Conservation (phyloP, 1,284 basidiomycete genomes). For the Trametes polyzona region DNA sequence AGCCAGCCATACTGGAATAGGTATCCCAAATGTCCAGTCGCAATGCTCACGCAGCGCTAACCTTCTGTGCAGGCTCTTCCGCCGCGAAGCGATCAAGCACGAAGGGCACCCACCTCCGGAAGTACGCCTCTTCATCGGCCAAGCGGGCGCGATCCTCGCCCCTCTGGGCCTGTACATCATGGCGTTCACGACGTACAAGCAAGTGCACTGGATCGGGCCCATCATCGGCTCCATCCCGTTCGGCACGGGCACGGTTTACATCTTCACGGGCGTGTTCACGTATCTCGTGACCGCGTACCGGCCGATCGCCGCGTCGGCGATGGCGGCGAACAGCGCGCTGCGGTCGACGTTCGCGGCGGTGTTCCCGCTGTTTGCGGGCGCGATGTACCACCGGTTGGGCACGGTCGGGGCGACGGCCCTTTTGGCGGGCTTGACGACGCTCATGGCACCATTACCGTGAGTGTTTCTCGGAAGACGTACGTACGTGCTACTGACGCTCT, state of each 20-base stretch:
- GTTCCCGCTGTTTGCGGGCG: slow-evolving; percentile 71
- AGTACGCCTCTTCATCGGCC: slow-evolving; percentile 65
- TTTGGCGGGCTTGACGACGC: slow-evolving; percentile 70
- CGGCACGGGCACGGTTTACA: slow-evolving; percentile 60
- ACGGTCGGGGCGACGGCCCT: slow-evolving; percentile 78
- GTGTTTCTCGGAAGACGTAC: slow-evolving; percentile 29
- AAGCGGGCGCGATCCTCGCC: slow-evolving; percentile 69
- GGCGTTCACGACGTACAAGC: slow-evolving; percentile 70
- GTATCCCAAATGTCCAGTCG: slow-evolving; percentile 32
- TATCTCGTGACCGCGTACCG: slow-evolving; percentile 75
- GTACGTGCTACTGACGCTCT: background rate
- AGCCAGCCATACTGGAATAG: slow-evolving; percentile 70
- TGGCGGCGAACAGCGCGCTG: slow-evolving; percentile 75
- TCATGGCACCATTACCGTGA: slow-evolving; percentile 75
- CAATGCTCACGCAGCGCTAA: background rate
- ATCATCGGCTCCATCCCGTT: slow-evolving; percentile 69
- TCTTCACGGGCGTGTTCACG: slow-evolving; percentile 73
- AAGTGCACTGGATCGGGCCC: slow-evolving; percentile 75
- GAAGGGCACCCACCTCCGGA: slow-evolving; percentile 70
- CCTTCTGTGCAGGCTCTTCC: slow-evolving; percentile 33
- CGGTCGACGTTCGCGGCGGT: slow-evolving; percentile 70
- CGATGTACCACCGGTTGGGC: slow-evolving; percentile 63
- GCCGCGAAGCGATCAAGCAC: slow-evolving; percentile 35
- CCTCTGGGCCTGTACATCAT: slow-evolving; percentile 73
- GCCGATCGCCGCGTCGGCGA: slow-evolving; percentile 77